Evolutionary conservation across 495 filamentous ascomycete genomes (phyloP).

Genomic region (Aspergillus cavernicola): DNA sequence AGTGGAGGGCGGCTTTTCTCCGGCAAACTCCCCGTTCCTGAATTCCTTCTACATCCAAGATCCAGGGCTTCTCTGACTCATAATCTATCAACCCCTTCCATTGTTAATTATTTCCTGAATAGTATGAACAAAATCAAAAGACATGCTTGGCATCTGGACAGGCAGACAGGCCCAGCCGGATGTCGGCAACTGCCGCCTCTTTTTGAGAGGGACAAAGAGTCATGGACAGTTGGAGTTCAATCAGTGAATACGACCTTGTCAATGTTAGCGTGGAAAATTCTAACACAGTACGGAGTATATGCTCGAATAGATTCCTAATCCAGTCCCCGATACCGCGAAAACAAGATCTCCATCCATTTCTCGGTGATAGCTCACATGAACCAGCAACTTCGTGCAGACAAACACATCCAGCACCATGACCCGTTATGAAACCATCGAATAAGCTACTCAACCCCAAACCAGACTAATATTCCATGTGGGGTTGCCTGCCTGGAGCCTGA

Average conservation of each 20-base stretch:
- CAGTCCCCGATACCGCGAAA: background rate
- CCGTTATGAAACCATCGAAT: background rate
- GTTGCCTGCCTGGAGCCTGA: background rate
- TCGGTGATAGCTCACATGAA: background rate
- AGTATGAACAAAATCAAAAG: background rate
- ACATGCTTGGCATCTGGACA: constrained; percentile 1
- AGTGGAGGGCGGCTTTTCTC: background rate
- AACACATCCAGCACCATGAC: background rate
- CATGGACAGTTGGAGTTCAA: background rate
- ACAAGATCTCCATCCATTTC: background rate
- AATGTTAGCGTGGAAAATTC: background rate
- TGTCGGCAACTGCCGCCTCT: constrained; percentile 7
- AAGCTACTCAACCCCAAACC: constrained; percentile 2
- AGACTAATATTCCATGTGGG: background rate
- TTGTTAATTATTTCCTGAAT: background rate
- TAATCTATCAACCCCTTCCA: background rate
- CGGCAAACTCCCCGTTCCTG: background rate
- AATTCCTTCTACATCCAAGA: background rate
- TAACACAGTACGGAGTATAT: background rate
- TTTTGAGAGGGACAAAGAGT: too few species aligned
- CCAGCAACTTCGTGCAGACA: background rate
- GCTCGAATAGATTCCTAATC: background rate
- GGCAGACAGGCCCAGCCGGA: constrained; percentile 4
- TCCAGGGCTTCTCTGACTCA: background rate
- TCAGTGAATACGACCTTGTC: background rate